Base-by-base conservation (phyloP, 2,329 filamentous ascomycete genomes). In the Arthrobotrys musiformis region DNA sequence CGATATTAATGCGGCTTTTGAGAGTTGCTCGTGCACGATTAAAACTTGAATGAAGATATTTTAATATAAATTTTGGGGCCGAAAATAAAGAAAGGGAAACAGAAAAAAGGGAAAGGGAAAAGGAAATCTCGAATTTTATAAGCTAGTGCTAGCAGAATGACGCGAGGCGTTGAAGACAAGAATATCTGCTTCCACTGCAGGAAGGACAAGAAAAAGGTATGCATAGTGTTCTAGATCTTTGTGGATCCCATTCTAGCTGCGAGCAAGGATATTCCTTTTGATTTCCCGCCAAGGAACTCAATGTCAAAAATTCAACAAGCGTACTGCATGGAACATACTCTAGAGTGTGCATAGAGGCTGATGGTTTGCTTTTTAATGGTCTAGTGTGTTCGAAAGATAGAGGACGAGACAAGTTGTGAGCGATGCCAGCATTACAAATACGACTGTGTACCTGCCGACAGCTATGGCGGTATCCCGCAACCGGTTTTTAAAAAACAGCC, bases 161-260 rank as follows among this genome's bases (percentile, higher is more conserved):
- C 73, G 33, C 61, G 73, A 70, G 73, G 73, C 26, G 73, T 77
- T 33, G 73, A 77, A 60, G 73, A 77, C 50, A 77, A 77, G 58
- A 77, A 77, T 37, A 77, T 77, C 24, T 77, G 73, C 73, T 77
- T 77, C 37, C 73, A 77, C 19, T 77, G 73, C 60, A 64, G 73
- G 61, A 77, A 77, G 60, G 73, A 77, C 50, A 77, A 77, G 67
- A 77, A 77, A 40, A 77, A 77, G 73, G 73, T 77, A 70, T 60
- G 72, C 37, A 56, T 19, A 56, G 50, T 42, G 61, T 44, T 54
- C 72, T 44, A 62, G 64, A 56, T 64, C 56, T 44, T 54, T 46
- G 70, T 75, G 70, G 63, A 69, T 42, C 28, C 40, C 11, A 28
- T 63, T 63, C 42, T 35, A 17, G 46, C 24, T 46, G n/a, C 40